phyloP scores from a whole-genome alignment of 1,284 basidiomycete genomes.

The Trichosporon asahii region DNA sequence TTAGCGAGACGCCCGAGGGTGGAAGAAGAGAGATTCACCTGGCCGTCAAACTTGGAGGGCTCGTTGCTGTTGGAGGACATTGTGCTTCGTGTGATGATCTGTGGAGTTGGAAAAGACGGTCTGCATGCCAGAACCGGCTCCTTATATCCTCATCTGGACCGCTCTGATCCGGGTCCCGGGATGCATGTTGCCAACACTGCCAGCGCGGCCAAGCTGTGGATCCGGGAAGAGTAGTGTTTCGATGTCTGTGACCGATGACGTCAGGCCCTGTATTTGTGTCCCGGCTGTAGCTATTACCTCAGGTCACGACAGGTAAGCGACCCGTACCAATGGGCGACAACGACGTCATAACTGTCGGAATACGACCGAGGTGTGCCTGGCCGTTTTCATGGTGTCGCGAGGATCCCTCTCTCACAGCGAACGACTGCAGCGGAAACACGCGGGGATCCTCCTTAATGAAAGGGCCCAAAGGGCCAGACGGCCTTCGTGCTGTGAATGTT shows the following conservation, averaged over 20 bases:
- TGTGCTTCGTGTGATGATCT: neutral
- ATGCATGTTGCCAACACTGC: no score
- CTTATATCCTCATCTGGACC: neutral
- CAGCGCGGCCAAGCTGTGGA: neutral
- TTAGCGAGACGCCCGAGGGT: neutral
- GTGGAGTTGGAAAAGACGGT: neutral
- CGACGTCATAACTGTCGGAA: neutral
- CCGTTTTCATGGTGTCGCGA: neutral
- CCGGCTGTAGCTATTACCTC: neutral
- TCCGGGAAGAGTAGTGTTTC: neutral
- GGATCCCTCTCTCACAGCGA: no score
- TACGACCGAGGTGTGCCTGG: neutral
- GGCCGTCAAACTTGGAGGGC: slow-evolving; percentile 62
- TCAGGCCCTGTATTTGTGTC: neutral
- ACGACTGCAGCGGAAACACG: neutral
- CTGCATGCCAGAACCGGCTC: neutral
- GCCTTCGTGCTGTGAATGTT: neutral
- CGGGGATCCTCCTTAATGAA: neutral
- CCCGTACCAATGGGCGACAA: neutral
- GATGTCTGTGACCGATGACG: neutral
- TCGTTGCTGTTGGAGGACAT: slow-evolving; percentile 26
- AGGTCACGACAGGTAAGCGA: neutral
- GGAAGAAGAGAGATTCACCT: slow-evolving; percentile 43
- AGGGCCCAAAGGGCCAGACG: neutral
- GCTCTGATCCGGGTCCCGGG: neutral